Evolutionary conservation across 2,329 filamentous ascomycete genomes (phyloP).

Genomic region (Monilinia vaccinii-corymbosi): DNA sequence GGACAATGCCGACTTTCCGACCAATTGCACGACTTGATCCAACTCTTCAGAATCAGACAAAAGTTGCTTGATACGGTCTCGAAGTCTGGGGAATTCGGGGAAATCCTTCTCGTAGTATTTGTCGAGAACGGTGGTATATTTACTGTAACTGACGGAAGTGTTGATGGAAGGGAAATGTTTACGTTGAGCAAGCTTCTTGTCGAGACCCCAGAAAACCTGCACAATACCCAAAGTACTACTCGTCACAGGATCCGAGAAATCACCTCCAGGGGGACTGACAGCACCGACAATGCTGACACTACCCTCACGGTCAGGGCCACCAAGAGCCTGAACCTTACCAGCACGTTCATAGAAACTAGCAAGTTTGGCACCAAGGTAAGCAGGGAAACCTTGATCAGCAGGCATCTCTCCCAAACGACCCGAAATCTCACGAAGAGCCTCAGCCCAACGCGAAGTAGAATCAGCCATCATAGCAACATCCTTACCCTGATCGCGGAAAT

Average conservation of each 20-base stretch:
- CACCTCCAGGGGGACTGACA: conserved; percentile 93
- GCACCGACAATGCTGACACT: conserved; percentile 97
- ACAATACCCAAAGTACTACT: conserved; percentile 91
- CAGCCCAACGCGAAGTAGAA: conserved; percentile 95
- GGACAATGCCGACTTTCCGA: conserved; percentile 92
- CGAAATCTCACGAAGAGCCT: conserved; percentile 96
- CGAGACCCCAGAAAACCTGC: conserved; percentile 98
- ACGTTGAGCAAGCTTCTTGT: conserved; percentile 98
- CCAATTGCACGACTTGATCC: conserved; percentile 96
- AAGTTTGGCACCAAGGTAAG: conserved; percentile 91
- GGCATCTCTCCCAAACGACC: conserved; percentile 99
- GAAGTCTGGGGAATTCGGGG: conserved; percentile 86
- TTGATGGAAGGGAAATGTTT: conserved; percentile 99
- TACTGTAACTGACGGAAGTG: conserved; percentile 88
- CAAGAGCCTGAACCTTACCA: conserved; percentile 74
- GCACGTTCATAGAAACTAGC: conserved; percentile 99
- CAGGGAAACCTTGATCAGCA: conserved; percentile 98
- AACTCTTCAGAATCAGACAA: conserved; percentile 93
- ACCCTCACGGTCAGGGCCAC: conserved; percentile 78
- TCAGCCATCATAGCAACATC: conserved; percentile 99
- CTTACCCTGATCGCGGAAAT: conserved; percentile 95
- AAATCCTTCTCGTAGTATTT: conserved; percentile 90
- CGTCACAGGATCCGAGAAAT: conserved; percentile 98
- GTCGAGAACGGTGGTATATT: conserved; percentile 84
- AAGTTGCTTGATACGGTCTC: conserved; percentile 88